Base-by-base conservation (phyloP, 352 stramenopile species). In the Nothophytophthora sp. region DNA sequence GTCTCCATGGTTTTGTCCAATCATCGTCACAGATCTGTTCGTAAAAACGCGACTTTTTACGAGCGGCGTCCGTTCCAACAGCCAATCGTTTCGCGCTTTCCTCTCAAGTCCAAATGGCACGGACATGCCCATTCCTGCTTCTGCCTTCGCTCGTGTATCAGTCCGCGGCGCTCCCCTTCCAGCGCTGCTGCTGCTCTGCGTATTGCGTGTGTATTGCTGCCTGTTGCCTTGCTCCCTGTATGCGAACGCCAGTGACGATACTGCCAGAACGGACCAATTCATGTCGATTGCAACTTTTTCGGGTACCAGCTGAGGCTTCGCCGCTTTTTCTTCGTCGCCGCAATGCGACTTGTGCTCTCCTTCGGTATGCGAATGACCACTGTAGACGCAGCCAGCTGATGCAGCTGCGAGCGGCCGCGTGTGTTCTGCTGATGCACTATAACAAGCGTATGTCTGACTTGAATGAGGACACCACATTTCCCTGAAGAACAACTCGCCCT, bases 281-380 rank as follows among this genome's bases (percentile, higher is more conserved):
- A 92, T 86, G 81, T 85, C 81, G 81, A 92, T 92, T 90, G 76
- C 81, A 89, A 87, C 63, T 81, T 86, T 91, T 91, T 91, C 81
- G 81, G 81, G 81, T 91, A 91, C 81, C 81, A 89, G 37, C 81
- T 87, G 78, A 91, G 81, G 78, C 80, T 88, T 91, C 62, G 36
- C 28, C 29, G 8, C 34, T 43, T n/a, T n/a, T n/a, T n/a, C n/a
- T n/a, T n/a, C n/a, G n/a, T n/a, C n/a, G n/a, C n/a, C n/a, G n/a
- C n/a, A n/a, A n/a, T n/a, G n/a, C n/a, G n/a, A n/a, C n/a, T n/a
- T n/a, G n/a, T n/a, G n/a, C n/a, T n/a, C n/a, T n/a, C n/a, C n/a
- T n/a, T n/a, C n/a, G n/a, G n/a, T n/a, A n/a, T n/a, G n/a, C n/a
- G n/a, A n/a, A n/a, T n/a, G n/a, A n/a, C n/a, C n/a, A n/a, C n/a